Evolutionary conservation across 164 flowering plant species (phyloP), one percentile per base, ranked within the genome.

Genomic region (Tetrastigma voinierianum): DNA sequence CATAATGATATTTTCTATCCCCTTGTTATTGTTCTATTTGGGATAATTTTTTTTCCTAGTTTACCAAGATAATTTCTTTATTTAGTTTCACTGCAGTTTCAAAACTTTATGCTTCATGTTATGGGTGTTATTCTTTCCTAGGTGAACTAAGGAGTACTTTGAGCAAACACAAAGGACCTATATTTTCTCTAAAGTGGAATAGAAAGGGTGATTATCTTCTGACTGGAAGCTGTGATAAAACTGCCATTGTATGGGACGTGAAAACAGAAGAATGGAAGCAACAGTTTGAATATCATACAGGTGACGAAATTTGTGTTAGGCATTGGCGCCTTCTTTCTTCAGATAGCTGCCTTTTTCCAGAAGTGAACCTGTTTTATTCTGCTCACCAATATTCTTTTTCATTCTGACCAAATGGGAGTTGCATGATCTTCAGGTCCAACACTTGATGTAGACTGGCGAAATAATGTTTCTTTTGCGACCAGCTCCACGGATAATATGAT

Each of bases 381-480:
- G 75, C 8, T 24, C 14, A 23, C 40, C 40, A 32, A 32, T 32
- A 32, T 32, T 7, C 40, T 32, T 32, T 32, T 32, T 32, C 40
- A 32, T 32, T 32, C 40, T 32, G 3, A 32, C 40, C 40, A 32
- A 32, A 32, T 3, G 40, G 40, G 40, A 32, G 4, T 32, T 32
- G 40, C 40, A 32, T 32, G 3, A 32, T 17, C 32, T 64, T 20
- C 74, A 95, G 99, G 96, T 67, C 97, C 99, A 72, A 86, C 91
- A 16, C 96, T 95, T 73, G 99, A 95, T 84, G 99, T 95, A 75
- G 99, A 95, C 69, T 95, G 99, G 99, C 81, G 97, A 64, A 90
- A 84, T 76, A 90, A 89, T 85, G 76, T 62, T 61, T 84, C 96
- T 18, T 95, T 95, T 79, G 99, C 99, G 32, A 90, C 97, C 4